phyloP scores from a whole-genome alignment of 768 basidiomycete species.

The Amanita thiersii region DNA sequence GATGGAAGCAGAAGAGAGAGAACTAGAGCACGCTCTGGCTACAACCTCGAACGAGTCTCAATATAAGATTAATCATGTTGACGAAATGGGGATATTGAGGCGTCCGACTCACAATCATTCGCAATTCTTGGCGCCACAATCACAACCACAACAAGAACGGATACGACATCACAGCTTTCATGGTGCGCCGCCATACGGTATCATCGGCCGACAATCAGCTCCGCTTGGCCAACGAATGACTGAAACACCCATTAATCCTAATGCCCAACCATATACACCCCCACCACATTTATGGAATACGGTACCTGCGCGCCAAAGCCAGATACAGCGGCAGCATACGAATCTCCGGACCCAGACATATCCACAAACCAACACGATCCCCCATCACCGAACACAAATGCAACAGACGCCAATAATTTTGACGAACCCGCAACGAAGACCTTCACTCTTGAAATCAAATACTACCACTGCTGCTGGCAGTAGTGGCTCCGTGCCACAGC shows the following conservation, averaged over 20 bases:
- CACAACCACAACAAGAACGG: slow-evolving; percentile 1
- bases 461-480: too few species aligned
- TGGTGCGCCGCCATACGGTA: slow-evolving; percentile 10
- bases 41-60: slow-evolving; percentile 1
- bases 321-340: slow-evolving; percentile 1
- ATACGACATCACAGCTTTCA: slow-evolving; percentile 6
- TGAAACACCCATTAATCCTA: neutral
- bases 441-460: neutral
- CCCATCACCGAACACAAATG: neutral
- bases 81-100: slow-evolving; percentile 8
- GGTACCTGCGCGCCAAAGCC: neutral
- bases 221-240: neutral
- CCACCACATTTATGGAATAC: slow-evolving; percentile 5
- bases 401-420: slow-evolving; percentile 3
- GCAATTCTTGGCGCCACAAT: neutral
- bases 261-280: neutral
- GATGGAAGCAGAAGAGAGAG: slow-evolving; percentile 25
- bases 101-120: neutral
- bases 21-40: slow-evolving; percentile 13
- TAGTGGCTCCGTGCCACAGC: neutral
- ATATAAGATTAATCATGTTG: slow-evolving; percentile 4
- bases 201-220: slow-evolving; percentile 12
- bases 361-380: slow-evolving; percentile 1
- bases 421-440: slow-evolving; percentile 6
- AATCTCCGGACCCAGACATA: slow-evolving; percentile 1